Base-by-base conservation (phyloP, 1,284 basidiomycete species). In the Ustilago nuda region DNA sequence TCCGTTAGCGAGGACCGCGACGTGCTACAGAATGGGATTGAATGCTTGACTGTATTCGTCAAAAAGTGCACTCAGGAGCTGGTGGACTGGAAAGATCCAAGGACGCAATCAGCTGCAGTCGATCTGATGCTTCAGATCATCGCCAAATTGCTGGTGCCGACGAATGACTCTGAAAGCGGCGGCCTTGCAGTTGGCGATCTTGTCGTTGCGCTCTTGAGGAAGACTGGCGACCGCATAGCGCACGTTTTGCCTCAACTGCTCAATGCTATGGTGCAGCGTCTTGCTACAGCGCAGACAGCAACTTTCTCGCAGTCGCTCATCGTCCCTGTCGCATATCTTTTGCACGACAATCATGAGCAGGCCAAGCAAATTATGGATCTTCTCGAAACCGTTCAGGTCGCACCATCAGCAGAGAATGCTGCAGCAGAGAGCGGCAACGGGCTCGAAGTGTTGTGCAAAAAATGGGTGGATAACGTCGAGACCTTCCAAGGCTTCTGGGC, bases 391-490 rank as follows among this genome's bases (percentile, higher is more conserved):
- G 67, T 78, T 17, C 68, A 66, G 46, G 56, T 79, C 2, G 19
- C 62, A 4, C 41, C 64, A 4, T 52, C 59, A 9, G 17, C 59
- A 2, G 64, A 60, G 9, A 41, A 27, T 17, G 3, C 56, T 1
- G 15, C 36, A 9, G 57, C 53, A 11, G 66, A 57, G 63, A 17
- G 74, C 67, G 50, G 88, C 89, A 89, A 89, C 9, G 91, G 91
- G 0, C 89, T 98, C 15, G 91, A 94, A 74, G 89, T 97, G 50
- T 88, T 99, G 27, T 89, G 96, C 45, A 89, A 91, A 64, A 92
- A 92, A 1, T 98, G 96, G 96, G 93, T 92, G 82, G 95, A 98
- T 84, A 94, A 94, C 80, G 92, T 92, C 32, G 93, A 94, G 86
- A 94, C 93, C 8, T 93, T 98, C 88, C 93, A 94, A 83, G 95